Conservation (phyloP, 441 rosid species). For the Euphorbia celastroides region DNA sequence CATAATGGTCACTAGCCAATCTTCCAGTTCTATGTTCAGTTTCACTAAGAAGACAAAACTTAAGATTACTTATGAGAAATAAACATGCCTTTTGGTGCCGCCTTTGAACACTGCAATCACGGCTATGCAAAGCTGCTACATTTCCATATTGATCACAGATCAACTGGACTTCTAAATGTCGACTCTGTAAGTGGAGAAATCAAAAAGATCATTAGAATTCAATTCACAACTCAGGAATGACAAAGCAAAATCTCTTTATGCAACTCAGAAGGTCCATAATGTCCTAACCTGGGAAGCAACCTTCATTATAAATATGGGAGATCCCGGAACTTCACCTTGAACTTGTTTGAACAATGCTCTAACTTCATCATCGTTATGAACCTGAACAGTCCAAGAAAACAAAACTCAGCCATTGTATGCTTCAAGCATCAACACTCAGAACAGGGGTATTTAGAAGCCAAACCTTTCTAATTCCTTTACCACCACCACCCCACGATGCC, state of each 20-base stretch:
- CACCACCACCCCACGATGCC: slow-evolving; percentile 99
- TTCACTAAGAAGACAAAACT: background rate
- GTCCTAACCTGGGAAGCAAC: slow-evolving; percentile 97
- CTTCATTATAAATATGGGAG: slow-evolving; percentile 99
- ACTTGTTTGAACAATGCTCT: slow-evolving; percentile 99
- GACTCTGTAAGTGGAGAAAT: slow-evolving; percentile 52
- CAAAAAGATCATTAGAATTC: slow-evolving; percentile 20
- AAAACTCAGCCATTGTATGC: slow-evolving; percentile 10
- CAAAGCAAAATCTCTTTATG: slow-evolving; percentile 15
- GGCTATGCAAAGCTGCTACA: slow-evolving; percentile 99
- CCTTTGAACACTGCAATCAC: slow-evolving; percentile 99
- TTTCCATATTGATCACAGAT: slow-evolving; percentile 95
- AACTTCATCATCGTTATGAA: slow-evolving; percentile 97
- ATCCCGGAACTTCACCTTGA: slow-evolving; percentile 99
- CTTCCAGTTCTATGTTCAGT: background rate
- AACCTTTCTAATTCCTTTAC: slow-evolving; percentile 99
- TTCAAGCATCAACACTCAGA: slow-evolving; percentile 6
- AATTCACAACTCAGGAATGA: slow-evolving; percentile 12
- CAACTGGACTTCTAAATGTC: slow-evolving; percentile 98
- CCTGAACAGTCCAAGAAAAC: slow-evolving; percentile 37
- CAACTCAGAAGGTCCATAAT: slow-evolving; percentile 23
- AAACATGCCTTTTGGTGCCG: slow-evolving; percentile 92
- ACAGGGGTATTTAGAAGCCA: slow-evolving; percentile 20
- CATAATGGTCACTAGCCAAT: background rate
- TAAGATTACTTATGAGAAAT: slow-evolving; percentile 19